Conservation (phyloP, 2,329 filamentous ascomycete genomes). For the Aaosphaeria arxii region DNA sequence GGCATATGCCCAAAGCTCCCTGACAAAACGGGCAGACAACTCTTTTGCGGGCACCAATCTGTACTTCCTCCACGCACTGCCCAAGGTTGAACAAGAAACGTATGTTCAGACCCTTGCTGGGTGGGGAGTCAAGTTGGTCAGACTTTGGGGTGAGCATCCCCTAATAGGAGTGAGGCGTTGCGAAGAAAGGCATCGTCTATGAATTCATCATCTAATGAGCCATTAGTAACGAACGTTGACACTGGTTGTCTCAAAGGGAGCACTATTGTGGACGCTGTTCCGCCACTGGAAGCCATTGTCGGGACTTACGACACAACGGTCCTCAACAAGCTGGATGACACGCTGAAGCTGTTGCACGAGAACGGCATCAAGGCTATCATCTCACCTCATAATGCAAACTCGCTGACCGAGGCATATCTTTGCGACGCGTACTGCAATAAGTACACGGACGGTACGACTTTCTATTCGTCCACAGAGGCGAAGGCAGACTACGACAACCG, state of each 20-base stretch:
- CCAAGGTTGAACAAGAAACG: slow-evolving; percentile 15
- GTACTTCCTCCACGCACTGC: slow-evolving; percentile 29
- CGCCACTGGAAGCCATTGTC: slow-evolving; percentile 18
- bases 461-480: slow-evolving; percentile 5
- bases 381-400: slow-evolving; percentile 30
- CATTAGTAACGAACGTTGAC: slow-evolving; percentile 5
- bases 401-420: slow-evolving; percentile 1
- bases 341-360: slow-evolving; percentile 20
- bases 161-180: too few relatives aligned
- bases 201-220: too few relatives aligned
- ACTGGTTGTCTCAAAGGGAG: slow-evolving; percentile 27
- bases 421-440: slow-evolving; percentile 9
- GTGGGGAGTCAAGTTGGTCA: slow-evolving; percentile 26
- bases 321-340: slow-evolving; percentile 27
- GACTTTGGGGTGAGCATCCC: slow-evolving; percentile 24
- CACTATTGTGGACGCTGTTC: slow-evolving; percentile 12
- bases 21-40: slow-evolving; percentile 1
- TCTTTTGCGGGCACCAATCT: slow-evolving; percentile 28
- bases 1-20: too few relatives aligned
- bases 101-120: slow-evolving; percentile 24
- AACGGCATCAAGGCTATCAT: slow-evolving; percentile 32
- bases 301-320: slow-evolving; percentile 22
- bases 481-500: slow-evolving; percentile 7
- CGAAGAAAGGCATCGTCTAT: too few relatives aligned
- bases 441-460: background rate